Conservation (phyloP, 2,329 filamentous ascomycete species). For the Xylariales sp. region DNA sequence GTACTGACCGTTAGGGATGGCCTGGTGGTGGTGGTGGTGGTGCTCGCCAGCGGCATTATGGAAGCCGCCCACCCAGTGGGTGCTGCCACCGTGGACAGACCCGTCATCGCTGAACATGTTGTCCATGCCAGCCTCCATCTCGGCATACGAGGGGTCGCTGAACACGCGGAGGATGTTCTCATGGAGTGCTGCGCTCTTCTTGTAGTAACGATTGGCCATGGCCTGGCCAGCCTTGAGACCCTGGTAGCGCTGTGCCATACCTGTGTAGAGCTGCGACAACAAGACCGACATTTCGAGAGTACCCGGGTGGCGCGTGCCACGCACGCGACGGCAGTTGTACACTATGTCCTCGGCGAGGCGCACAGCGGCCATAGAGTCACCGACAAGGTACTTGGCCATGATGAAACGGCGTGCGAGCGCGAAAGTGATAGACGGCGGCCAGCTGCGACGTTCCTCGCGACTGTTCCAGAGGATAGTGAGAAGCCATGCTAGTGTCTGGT, state of each 20-base stretch:
- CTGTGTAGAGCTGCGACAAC: conserved; percentile 17
- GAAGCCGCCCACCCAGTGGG: conserved; percentile 15
- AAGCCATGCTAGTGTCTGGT: conserved; percentile 33
- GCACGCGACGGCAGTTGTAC: conserved; percentile 19
- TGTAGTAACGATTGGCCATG: conserved; percentile 31
- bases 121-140: conserved; percentile 16
- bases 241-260: conserved; percentile 28
- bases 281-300: conserved; percentile 18
- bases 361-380: conserved; percentile 12
- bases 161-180: conserved; percentile 31
- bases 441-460: conserved; percentile 13
- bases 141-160: conserved; percentile 24
- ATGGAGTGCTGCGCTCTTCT: conserved; percentile 28
- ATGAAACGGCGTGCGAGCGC: conserved; percentile 15
- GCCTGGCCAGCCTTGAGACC: conserved; percentile 23
- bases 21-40: not conserved
- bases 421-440: conserved; percentile 11
- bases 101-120: conserved; percentile 15
- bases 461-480: conserved; percentile 28
- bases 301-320: conserved; percentile 13
- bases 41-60: conserved; percentile 1
- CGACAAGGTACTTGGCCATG: conserved; percentile 13
- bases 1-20: conserved; percentile 21
- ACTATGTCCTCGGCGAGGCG: conserved; percentile 19
- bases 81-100: conserved; percentile 16